A percentile compares a stretch with the other conserved stretches of the same genome.
Evolutionary conservation across 73 alveolate genomes (phyloP).

Genomic region (Tetrahymena borealis): DNA sequence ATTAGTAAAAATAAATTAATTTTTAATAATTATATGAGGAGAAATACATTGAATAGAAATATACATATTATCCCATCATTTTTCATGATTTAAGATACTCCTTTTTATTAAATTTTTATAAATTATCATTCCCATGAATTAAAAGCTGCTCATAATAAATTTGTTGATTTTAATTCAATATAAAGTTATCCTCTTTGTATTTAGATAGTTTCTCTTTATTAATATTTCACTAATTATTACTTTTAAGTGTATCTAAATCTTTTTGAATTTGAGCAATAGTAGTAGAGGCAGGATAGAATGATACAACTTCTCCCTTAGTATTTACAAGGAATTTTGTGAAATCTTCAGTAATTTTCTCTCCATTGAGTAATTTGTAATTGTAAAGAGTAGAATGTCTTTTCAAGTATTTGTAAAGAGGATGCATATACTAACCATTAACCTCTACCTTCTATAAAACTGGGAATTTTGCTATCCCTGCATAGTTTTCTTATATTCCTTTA

Average conservation of each 20-base stretch:
- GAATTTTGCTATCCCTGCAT: neutral
- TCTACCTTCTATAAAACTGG: conserved; percentile 38
- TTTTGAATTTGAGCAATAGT: neutral
- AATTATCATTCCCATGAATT: too few species aligned
- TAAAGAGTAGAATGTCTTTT: conserved; percentile 21
- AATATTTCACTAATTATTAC: too few species aligned
- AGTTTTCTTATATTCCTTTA: neutral
- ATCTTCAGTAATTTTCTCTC: conserved; percentile 16
- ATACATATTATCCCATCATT: too few species aligned
- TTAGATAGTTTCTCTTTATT: too few species aligned
- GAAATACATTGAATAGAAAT: too few species aligned
- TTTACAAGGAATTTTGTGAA: conserved; percentile 21
- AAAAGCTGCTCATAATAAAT: too few species aligned
- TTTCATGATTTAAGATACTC: too few species aligned
- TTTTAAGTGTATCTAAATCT: neutral
- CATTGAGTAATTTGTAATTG: conserved; percentile 10
- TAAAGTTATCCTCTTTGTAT: too few species aligned
- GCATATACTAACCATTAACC: conserved; percentile 26
- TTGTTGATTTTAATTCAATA: too few species aligned
- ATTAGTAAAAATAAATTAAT: too few species aligned
- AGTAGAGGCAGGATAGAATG: neutral
- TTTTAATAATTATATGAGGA: too few species aligned
- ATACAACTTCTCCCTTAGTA: conserved; percentile 16
- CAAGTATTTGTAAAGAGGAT: conserved; percentile 31
- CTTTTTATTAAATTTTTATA: too few species aligned